Conservation (phyloP, 2,329 filamentous ascomycete species). For the Huntiella bhutanensis region DNA sequence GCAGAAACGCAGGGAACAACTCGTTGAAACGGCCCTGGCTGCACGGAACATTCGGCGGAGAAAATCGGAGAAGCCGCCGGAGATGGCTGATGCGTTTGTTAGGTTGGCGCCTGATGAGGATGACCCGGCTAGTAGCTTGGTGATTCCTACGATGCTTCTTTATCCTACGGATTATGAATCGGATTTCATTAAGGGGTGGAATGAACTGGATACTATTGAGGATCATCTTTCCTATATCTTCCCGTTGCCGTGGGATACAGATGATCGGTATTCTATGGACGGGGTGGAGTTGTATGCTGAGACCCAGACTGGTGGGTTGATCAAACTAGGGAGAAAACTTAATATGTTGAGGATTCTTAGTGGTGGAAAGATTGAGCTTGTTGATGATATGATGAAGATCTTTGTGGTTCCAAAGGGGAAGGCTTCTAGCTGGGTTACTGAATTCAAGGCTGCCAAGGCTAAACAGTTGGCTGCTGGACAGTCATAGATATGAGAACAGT, state of each 20-base stretch:
- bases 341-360: conserved; percentile 54
- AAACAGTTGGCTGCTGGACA: conserved; percentile 18
- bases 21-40: conserved; percentile 46
- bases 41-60: conserved; percentile 53
- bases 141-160: conserved; percentile 63
- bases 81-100: conserved; percentile 70
- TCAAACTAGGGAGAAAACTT: conserved; percentile 80
- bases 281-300: conserved; percentile 80
- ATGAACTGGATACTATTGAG: conserved; percentile 53
- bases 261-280: conserved; percentile 42
- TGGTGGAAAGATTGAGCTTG: conserved; percentile 63
- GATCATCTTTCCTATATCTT: conserved; percentile 76
- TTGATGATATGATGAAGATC: conserved; percentile 68
- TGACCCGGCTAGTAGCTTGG: conserved; percentile 43
- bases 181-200: conserved; percentile 79
- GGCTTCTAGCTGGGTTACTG: conserved; percentile 58
- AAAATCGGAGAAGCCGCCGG: conserved; percentile 51
- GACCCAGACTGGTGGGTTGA: conserved; percentile 56
- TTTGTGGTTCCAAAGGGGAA: conserved; percentile 59
- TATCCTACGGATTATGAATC: conserved; percentile 69
- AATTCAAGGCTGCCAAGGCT: conserved; percentile 61
- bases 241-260: conserved; percentile 68
- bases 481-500: conserved; percentile 2
- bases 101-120: conserved; percentile 51
- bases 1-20: conserved; percentile 34